A percentile compares a stretch with the other conserved stretches of the same genome.
phyloP scores from a whole-genome alignment of 2,329 filamentous ascomycete genomes.

The Stagonosporopsis chrysanthemi region DNA sequence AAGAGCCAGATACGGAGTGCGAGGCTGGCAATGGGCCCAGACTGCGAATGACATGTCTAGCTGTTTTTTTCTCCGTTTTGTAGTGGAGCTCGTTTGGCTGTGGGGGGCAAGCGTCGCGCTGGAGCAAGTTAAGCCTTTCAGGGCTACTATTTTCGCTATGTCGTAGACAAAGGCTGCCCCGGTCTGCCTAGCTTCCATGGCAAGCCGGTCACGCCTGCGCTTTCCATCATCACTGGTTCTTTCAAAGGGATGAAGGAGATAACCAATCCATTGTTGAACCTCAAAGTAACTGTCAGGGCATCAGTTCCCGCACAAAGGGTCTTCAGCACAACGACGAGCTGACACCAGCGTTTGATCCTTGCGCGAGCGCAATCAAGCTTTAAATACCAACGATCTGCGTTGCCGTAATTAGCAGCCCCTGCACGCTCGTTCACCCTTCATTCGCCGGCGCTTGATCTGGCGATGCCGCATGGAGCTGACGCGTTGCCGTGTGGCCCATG shows the following conservation, averaged over 20 bases:
- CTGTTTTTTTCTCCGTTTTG: background rate
- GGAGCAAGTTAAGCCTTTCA: constrained; percentile 13
- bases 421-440: constrained; percentile 10
- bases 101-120: constrained; percentile 6
- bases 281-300: background rate
- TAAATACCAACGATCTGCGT: constrained; percentile 13
- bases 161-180: constrained; percentile 9
- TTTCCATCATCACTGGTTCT: background rate
- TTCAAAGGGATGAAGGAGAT: background rate
- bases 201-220: background rate
- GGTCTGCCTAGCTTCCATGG: constrained; percentile 6
- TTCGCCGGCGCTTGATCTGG: constrained; percentile 12
- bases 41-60: constrained; percentile 12
- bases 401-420: constrained; percentile 14
- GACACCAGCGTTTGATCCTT: background rate
- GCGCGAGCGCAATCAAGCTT: constrained; percentile 14
- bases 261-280: background rate
- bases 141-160: constrained; percentile 11
- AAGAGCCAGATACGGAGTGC: constrained; percentile 7
- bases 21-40: constrained; percentile 16
- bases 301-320: constrained; percentile 9
- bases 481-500: constrained; percentile 14
- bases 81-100: constrained; percentile 6
- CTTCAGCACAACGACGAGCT: constrained; percentile 4
- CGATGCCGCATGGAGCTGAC: constrained; percentile 17